A percentile compares a stretch with the other conserved stretches of the same genome.
Conservation (phyloP, 2,329 filamentous ascomycete genomes). For the Epichloe amarillans region DNA sequence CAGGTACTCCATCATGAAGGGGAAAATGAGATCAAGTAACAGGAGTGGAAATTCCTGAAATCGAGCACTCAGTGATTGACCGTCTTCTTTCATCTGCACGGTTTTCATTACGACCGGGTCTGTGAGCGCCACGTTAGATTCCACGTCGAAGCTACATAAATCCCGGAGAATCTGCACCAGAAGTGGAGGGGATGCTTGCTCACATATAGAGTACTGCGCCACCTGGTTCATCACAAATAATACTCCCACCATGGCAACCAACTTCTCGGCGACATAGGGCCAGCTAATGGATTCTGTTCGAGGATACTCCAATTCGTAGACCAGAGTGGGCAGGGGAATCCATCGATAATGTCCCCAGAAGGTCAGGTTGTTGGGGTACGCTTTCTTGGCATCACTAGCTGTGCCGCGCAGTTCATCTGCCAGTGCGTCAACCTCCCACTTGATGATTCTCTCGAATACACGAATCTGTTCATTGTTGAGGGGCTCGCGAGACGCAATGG, state of each 20-base stretch:
- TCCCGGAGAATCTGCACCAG: too few relatives aligned
- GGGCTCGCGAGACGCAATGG: slow-evolving; percentile 46
- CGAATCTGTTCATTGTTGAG: slow-evolving; percentile 49
- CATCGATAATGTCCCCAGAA: slow-evolving; percentile 55
- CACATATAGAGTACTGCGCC: slow-evolving; percentile 59
- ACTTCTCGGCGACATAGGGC: slow-evolving; percentile 63
- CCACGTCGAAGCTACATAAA: not conserved
- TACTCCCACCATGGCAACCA: slow-evolving; percentile 54
- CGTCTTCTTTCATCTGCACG: slow-evolving; percentile 52
- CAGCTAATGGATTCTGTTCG: slow-evolving; percentile 55
- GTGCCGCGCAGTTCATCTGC: slow-evolving; percentile 53
- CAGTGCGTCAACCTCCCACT: slow-evolving; percentile 51
- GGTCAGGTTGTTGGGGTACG: slow-evolving; percentile 59
- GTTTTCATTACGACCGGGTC: slow-evolving; percentile 58
- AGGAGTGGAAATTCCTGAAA: slow-evolving; percentile 61
- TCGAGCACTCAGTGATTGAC: slow-evolving; percentile 45
- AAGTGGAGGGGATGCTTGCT: slow-evolving; percentile 3
- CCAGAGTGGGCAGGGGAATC: slow-evolving; percentile 60
- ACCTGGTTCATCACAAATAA: slow-evolving; percentile 70
- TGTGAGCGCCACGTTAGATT: slow-evolving; percentile 9
- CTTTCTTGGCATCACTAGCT: slow-evolving; percentile 32
- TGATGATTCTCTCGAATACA: slow-evolving; percentile 51
- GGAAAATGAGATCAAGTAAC: slow-evolving; percentile 62
- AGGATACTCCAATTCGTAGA: slow-evolving; percentile 70
- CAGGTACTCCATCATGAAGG: slow-evolving; percentile 66